Base-by-base conservation (phyloP, 768 basidiomycete genomes). In the Pholiota molesta region DNA sequence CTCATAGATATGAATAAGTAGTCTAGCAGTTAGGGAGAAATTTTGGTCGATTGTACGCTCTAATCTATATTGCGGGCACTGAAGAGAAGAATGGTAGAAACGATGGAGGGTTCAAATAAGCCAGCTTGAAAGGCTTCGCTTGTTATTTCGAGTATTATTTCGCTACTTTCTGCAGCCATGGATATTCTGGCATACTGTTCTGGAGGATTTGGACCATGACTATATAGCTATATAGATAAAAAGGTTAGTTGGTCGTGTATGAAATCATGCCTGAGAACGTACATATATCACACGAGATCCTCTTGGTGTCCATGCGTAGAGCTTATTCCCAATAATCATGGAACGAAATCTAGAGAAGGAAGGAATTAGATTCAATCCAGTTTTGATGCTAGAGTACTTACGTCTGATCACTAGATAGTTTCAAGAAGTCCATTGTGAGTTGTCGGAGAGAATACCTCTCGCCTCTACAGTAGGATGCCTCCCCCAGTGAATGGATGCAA, bases 121-220 rank as follows among this genome's bases (percentile, higher is more conserved):
- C 63, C 63, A 1, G 58, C 61, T 39, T 60, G 66, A 45, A 64
- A 60, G 5, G 61, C 60, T n/a, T 66, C 66, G 19, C 55, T 69
- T 1, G 65, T 67, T 13, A 69, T 64, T 51, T 69, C 68, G 7
- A 69, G 63, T 5, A 63, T 9, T 2, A 65, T 52, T 29, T 54
- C 57, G 23, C 52, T 42, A 17, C 54, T 53, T 9, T 63, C 56
- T 9, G 29, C 9, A 0, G 61, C 11, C 23, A 65, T 21, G 1
- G 64, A 61, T 5, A 69, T 35, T 7, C 66, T 60, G 0, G 68
- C 68, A 29, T 51, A 66, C 28, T 69, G 63, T 14, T 61, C 62
- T 6, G 68, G 64, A n/a, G 66, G 62, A 59, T 62, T 67, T 5
- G 68, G 64, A 44, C 68, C 68, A 17, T 60, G 45, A 31, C 61